A percentile compares a stretch with the other conserved stretches of the same genome.
phyloP scores from a whole-genome alignment of 2,329 filamentous ascomycete species.

The Epichloe elymi region DNA sequence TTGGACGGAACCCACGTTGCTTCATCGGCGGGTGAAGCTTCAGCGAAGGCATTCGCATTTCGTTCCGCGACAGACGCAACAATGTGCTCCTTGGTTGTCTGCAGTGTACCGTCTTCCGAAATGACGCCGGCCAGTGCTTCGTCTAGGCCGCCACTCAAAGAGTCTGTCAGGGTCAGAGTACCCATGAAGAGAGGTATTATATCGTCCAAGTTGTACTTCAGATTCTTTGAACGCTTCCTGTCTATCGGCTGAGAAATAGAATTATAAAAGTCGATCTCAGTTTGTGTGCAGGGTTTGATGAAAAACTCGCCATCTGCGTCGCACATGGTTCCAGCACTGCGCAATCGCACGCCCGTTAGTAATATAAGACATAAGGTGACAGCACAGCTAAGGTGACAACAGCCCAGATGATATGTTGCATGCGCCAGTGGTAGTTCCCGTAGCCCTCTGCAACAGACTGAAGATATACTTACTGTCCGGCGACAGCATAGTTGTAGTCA shows the following conservation, averaged over 20 bases:
- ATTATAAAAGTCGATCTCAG: slow-evolving; percentile 76
- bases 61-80: slow-evolving; percentile 20
- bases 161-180: slow-evolving; percentile 54
- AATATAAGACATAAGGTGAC: background rate
- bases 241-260: slow-evolving; percentile 41
- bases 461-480: slow-evolving; percentile 58
- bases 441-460: background rate
- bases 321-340: slow-evolving; percentile 78
- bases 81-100: slow-evolving; percentile 21
- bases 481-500: slow-evolving; percentile 63
- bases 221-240: slow-evolving; percentile 39
- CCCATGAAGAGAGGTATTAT: slow-evolving; percentile 83
- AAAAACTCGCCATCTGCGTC: slow-evolving; percentile 74
- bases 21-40: slow-evolving; percentile 8
- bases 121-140: slow-evolving; percentile 33
- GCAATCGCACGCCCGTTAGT: background rate
- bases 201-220: slow-evolving; percentile 46
- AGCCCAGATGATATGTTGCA: background rate
- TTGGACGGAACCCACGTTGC: slow-evolving; percentile 35
- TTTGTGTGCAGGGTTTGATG: slow-evolving; percentile 81
- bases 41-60: slow-evolving; percentile 12
- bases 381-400: background rate
- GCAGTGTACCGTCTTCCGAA: slow-evolving; percentile 21
- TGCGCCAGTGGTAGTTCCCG: background rate
- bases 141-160: slow-evolving; percentile 33